These are phyloP conservation scores for Orychophragmus violaceus DNA, from an alignment of 345 rosid genomes.

Conservation along the genomic window DNA sequence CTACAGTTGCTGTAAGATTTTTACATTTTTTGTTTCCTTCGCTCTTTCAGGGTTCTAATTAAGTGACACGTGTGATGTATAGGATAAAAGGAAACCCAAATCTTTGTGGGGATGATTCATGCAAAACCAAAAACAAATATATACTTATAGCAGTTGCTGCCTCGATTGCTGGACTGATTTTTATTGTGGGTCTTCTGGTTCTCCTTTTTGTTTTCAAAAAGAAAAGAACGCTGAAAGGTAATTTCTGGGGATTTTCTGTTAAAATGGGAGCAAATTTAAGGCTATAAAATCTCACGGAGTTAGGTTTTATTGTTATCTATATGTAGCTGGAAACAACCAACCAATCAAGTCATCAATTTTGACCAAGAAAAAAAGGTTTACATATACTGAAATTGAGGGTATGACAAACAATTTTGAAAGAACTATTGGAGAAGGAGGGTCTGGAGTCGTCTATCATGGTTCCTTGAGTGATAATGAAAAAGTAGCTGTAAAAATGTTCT, in stretches of 20 bases:
- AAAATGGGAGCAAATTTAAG: too few relatives aligned
- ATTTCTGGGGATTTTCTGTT: too few relatives aligned
- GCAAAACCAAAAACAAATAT: constrained; percentile 2
- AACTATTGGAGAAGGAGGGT: constrained; percentile 43
- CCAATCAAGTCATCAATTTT: not conserved
- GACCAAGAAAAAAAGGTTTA: not conserved
- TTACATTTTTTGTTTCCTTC: not conserved
- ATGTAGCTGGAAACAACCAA: not conserved
- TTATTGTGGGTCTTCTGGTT: constrained; percentile 1
- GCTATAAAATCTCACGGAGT: not conserved
- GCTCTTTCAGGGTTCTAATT: not conserved
- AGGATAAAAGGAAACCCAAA: constrained; percentile 25
- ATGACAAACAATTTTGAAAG: constrained; percentile 37
- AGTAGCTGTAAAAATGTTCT: constrained; percentile 28
- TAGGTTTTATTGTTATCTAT: not conserved
- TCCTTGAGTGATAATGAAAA: not conserved
- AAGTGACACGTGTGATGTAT: not conserved
- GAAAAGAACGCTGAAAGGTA: not conserved
- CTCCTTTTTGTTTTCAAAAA: not conserved
- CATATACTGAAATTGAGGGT: constrained; percentile 6
- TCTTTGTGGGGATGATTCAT: constrained; percentile 9
- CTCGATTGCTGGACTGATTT: constrained; percentile 3
- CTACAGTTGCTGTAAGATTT: constrained; percentile 19
- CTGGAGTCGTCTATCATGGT: constrained; percentile 45
- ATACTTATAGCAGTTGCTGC: constrained; percentile 15